A percentile compares a stretch with the other conserved stretches of the same genome.
Conservation (phyloP, 495 filamentous ascomycete species). For the Penicillium turbatum region DNA sequence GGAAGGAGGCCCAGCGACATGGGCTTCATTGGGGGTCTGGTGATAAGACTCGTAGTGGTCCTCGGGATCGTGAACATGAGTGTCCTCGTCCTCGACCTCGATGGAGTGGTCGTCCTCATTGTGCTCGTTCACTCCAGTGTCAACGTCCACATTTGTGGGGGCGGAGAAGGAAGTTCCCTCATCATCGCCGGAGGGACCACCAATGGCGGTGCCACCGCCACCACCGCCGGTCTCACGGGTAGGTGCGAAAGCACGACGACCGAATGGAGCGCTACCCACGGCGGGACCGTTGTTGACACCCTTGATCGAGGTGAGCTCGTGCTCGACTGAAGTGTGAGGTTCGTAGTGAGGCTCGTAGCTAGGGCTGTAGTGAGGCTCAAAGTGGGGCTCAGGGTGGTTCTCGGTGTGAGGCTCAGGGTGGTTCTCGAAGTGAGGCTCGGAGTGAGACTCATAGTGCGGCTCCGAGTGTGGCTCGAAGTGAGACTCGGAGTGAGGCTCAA, state of each 20-base stretch:
- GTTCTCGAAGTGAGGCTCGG: neutral
- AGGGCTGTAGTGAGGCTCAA: neutral
- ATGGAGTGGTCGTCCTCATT: constrained; percentile 29
- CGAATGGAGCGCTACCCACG: constrained; percentile 7
- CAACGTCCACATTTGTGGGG: constrained; percentile 9
- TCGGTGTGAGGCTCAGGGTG: neutral
- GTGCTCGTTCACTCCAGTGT: constrained; percentile 21
- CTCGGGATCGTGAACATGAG: constrained; percentile 11
- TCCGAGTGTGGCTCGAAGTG: neutral
- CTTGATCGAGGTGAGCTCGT: neutral
- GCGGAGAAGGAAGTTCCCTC: constrained; percentile 12
- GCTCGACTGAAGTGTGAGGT: neutral
- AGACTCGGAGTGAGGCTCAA: neutral
- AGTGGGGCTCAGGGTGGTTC: neutral
- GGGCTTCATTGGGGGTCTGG: neutral
- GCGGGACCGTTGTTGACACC: neutral
- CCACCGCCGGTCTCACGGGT: neutral
- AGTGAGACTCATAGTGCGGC: neutral
- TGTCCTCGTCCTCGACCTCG: constrained; percentile 19
- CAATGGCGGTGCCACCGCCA: constrained; percentile 12
- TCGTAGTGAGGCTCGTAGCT: neutral
- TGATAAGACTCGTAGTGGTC: constrained; percentile 3
- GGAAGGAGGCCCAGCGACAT: too few species aligned
- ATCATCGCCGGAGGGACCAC: constrained; percentile 25
- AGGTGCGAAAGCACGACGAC: constrained; percentile 19